Conservation (phyloP, 768 basidiomycete genomes). For the Rhodotorula toruloides region DNA sequence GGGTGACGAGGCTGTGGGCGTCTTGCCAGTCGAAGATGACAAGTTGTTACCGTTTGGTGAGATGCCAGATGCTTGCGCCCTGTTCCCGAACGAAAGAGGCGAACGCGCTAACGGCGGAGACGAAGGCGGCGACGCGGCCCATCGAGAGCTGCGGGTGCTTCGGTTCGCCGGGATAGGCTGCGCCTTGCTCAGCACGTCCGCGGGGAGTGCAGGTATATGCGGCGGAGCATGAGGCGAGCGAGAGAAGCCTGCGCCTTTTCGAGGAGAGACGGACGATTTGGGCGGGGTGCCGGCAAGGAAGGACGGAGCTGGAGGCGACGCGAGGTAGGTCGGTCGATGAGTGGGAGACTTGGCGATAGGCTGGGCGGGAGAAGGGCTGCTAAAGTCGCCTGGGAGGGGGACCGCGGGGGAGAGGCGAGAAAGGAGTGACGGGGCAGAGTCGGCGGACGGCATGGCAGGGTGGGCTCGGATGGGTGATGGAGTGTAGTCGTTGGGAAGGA, state of each 20-base stretch:
- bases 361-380: background rate
- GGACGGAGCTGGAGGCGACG: background rate
- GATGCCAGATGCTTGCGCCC: too few species aligned
- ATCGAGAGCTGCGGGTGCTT: conserved; percentile 14
- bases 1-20: too few species aligned
- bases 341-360: background rate
- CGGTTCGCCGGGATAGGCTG: conserved; percentile 1
- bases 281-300: background rate
- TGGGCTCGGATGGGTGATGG: too few species aligned
- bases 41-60: too few species aligned
- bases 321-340: background rate
- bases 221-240: background rate
- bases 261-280: background rate
- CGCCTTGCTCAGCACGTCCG: background rate
- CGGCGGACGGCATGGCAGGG: conserved; percentile 5
- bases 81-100: too few species aligned
- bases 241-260: background rate
- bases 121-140: conserved; percentile 1
- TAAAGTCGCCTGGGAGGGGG: background rate
- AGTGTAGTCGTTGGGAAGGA: too few species aligned
- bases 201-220: background rate
- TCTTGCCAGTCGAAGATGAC: too few species aligned
- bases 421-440: conserved; percentile 9
- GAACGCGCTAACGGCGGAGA: background rate
- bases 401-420: conserved; percentile 11